phyloP scores from a whole-genome alignment of 495 filamentous ascomycete genomes.

The Penicillium silybi region DNA sequence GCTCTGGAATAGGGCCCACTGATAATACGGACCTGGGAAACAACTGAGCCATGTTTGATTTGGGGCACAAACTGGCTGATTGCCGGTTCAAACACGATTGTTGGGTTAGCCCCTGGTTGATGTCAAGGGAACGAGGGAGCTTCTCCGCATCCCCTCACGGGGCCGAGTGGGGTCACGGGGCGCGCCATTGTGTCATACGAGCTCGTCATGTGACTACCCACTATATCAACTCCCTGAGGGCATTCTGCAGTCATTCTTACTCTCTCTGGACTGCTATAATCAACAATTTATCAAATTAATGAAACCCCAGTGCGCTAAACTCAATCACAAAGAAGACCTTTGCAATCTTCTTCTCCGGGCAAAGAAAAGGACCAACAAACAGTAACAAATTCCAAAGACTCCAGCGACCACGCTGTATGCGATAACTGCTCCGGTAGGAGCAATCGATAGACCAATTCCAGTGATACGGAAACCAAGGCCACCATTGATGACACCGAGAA shows the following conservation, averaged over 20 bases:
- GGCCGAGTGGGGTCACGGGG: too few relatives aligned
- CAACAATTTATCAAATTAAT: neutral
- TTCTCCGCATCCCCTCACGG: neutral
- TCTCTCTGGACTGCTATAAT: neutral
- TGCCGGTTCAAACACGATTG: neutral
- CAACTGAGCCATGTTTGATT: neutral
- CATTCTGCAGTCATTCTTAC: too few relatives aligned
- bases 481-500: slow-evolving; percentile 67
- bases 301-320: neutral
- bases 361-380: slow-evolving; percentile 3
- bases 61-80: too few relatives aligned
- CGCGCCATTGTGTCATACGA: neutral
- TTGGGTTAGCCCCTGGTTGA: neutral
- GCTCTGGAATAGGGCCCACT: neutral
- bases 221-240: neutral
- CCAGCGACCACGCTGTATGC: slow-evolving; percentile 59
- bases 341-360: neutral
- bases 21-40: slow-evolving; percentile 2
- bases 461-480: slow-evolving; percentile 61
- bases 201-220: neutral
- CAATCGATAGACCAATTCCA: slow-evolving; percentile 9
- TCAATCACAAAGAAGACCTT: neutral
- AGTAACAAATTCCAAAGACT: slow-evolving; percentile 46
- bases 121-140: neutral
- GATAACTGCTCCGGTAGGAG: slow-evolving; percentile 41